Evolutionary conservation across 441 rosid species (phyloP).

Genomic region (Adansonia madagascariensis): DNA sequence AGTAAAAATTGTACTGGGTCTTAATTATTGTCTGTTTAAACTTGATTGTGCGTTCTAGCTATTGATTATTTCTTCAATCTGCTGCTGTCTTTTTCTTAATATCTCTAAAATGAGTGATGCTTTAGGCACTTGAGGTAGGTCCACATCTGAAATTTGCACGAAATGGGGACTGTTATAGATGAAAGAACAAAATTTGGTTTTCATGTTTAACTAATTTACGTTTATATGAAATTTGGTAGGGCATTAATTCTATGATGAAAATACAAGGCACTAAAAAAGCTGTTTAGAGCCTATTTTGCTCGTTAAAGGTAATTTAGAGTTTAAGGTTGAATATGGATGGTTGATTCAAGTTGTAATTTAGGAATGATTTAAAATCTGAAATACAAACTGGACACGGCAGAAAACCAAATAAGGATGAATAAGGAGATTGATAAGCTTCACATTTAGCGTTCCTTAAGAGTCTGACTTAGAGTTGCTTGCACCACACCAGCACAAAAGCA

Average conservation of each 20-base stretch:
- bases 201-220: neutral
- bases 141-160: neutral
- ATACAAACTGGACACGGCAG: neutral
- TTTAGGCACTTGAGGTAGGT: neutral
- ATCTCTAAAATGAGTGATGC: neutral
- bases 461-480: slow-evolving; percentile 4
- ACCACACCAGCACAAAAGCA: neutral
- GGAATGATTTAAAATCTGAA: slow-evolving; percentile 13
- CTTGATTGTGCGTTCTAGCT: slow-evolving; percentile 4
- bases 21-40: neutral
- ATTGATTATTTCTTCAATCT: slow-evolving; percentile 3
- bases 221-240: slow-evolving; percentile 3
- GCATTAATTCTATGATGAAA: neutral
- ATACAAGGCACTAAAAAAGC: neutral
- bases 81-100: neutral
- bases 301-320: neutral
- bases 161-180: neutral
- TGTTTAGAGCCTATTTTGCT: neutral
- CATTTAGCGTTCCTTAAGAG: slow-evolving; percentile 8
- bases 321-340: neutral
- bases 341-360: neutral
- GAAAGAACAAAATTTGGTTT: neutral
- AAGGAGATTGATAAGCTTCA: slow-evolving; percentile 9
- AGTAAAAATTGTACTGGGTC: neutral
- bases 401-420: neutral